Base-by-base conservation (phyloP, 176 grass and related monocot genomes). In the Ensete glaucum region DNA sequence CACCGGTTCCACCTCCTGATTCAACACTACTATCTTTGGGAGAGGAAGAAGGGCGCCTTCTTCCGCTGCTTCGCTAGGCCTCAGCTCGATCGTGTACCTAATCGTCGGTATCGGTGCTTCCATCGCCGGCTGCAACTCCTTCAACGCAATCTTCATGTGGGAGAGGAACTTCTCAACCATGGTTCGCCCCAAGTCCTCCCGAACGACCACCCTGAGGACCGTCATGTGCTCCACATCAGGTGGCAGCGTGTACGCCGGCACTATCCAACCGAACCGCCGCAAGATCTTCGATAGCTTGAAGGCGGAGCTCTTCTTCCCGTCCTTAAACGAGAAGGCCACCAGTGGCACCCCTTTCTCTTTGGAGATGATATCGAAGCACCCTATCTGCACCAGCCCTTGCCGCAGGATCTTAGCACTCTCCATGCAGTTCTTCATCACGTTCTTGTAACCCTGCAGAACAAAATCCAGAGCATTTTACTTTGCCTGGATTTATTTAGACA, bases 201-300 rank as follows among this genome's bases (percentile, higher is more conserved):
- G 80, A 83, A 96, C 49, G 62, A 96, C 92, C 11, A 90, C 81
- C 58, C 87, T 87, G 75, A 96, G 92, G 50, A 96, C 89, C 0
- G 89, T 73, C 3, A 96, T 82, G 9, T 92, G 89, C 59, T 90
- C 75, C 0, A 87, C 92, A 23, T 96, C 53, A 0, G 89, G n/a
- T 0, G 89, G 87, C 92, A 96, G 88, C 14, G 89, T 92, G 85
- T 92, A 96, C 3, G 92, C 89, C 0, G 89, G 92, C n/a, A 96
- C 85, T 34, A 96, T 96, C 89, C 87, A 96, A 8, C 92, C 73
- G 14, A 92, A 96, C 56, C 83, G 79, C 73, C 89, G 77, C 78
- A 96, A 71, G 81, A 81, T 86, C 62, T 96, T 85, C 0, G 89
- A 88, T 27, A 96, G 69, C 54, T 96, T 69, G 11, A 89, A 96